phyloP scores from a whole-genome alignment of 352 stramenopile species.

The Pythium brassicae region DNA sequence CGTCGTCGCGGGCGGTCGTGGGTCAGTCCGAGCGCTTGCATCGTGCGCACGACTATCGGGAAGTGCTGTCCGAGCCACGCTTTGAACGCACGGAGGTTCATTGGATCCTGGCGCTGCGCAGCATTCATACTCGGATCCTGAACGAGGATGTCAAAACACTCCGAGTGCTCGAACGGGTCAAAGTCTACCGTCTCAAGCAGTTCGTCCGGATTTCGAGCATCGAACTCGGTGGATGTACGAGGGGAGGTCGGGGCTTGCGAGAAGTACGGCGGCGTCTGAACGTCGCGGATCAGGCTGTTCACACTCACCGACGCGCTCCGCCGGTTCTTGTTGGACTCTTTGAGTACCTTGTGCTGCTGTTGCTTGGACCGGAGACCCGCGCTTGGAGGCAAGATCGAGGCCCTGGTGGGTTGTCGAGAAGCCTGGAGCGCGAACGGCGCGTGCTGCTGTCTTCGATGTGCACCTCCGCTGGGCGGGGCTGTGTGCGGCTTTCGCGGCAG shows the following conservation, averaged over 20 bases:
- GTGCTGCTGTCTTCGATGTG: too few species aligned
- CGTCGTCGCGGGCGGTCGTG: background rate
- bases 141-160: background rate
- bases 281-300: background rate
- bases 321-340: background rate
- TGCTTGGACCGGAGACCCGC: too few species aligned
- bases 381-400: too few species aligned
- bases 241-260: background rate
- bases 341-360: background rate
- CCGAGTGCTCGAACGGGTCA: conserved; percentile 1
- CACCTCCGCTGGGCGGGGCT: too few species aligned
- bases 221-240: background rate
- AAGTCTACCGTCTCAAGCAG: conserved; percentile 1
- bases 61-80: too few species aligned
- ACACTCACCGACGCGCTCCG: background rate
- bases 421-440: too few species aligned
- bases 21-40: background rate
- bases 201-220: background rate
- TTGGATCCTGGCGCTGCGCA: too few species aligned
- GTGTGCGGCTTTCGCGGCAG: too few species aligned
- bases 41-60: too few species aligned
- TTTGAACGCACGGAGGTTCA: too few species aligned
- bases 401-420: too few species aligned
- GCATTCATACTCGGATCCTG: too few species aligned
- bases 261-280: background rate